Evolutionary conservation across 768 basidiomycete genomes (phyloP), one percentile per base, ranked within the genome.

Genomic region (Serendipita indica): DNA sequence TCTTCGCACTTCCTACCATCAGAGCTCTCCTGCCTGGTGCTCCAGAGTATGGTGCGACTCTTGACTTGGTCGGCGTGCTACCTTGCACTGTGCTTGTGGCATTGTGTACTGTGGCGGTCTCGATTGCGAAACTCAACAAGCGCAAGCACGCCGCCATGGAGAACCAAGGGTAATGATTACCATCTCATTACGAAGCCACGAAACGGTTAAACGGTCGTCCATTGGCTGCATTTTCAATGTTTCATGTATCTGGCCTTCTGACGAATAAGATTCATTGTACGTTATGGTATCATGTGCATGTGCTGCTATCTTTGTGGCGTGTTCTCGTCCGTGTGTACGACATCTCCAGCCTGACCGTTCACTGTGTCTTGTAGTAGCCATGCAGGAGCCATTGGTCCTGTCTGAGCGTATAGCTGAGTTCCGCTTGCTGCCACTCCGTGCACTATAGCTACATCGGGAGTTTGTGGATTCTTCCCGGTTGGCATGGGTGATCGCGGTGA

Each of bases 351-450:
- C 7, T 27, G 20, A 4, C 49, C 49, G 30, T 54, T 54, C 16
- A 32, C 49, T 10, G 30, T 28, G 49, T 54, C 49, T 27, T 54
- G 49, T 30, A 54, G n/a, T 3, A 54, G 22, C 49, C 49, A 54
- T 5, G 49, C 49, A 54, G 49, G 49, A 10, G 49, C 49, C 49
- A 54, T 54, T 7, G 49, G 49, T 7, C 49, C 49, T 54, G 49
- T 54, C 49, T 54, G 49, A 16, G 49, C 49, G n/a, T 54, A 54
- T 4, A 54, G 20, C 30, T 54, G 49, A 10, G 49, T 54, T 22
- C 49, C 49, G 30, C 49, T n/a, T 16, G 49, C 49, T 4, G 49
- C 20, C n/a, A 54, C 49, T 16, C 49, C 49, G 30, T 54, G 49
- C 6, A 54, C 30, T 6, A 54, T 54, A 16, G 49, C 49, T 5